Conservation (phyloP, 352 stramenopile species). For the Plasmopara muralis region DNA sequence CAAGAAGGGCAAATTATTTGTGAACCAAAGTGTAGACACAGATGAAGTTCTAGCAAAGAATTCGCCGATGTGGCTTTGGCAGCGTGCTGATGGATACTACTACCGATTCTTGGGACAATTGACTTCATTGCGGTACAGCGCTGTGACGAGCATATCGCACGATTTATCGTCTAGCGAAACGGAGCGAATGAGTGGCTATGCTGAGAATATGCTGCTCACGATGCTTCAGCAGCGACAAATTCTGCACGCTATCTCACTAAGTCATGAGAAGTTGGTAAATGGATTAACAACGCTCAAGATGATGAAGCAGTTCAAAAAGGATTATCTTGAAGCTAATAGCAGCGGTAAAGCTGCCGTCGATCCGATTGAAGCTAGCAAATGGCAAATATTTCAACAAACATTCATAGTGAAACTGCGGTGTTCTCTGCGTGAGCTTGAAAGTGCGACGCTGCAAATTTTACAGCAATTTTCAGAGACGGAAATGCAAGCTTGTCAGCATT, state of each 20-base stretch:
- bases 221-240: constrained; percentile 86
- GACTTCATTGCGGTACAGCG: constrained; percentile 66
- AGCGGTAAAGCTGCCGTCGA: constrained; percentile 5
- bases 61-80: constrained; percentile 73
- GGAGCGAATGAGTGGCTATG: constrained; percentile 83
- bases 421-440: constrained; percentile 60
- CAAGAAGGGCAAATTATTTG: constrained; percentile 15
- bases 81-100: constrained; percentile 84
- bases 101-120: constrained; percentile 84
- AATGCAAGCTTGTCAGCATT: constrained; percentile 15
- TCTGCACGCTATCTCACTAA: constrained; percentile 57
- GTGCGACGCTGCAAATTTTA: constrained; percentile 51
- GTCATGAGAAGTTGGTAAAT: constrained; percentile 63
- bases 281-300: constrained; percentile 43
- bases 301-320: constrained; percentile 38
- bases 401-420: constrained; percentile 36
- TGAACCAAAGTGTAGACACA: too few species aligned
- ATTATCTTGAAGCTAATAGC: constrained; percentile 17
- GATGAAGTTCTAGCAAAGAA: constrained; percentile 34
- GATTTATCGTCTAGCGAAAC: constrained; percentile 80
- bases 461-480: constrained; percentile 20
- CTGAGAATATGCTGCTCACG: constrained; percentile 85
- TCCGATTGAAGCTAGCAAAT: constrained; percentile 33
- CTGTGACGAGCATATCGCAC: constrained; percentile 75
- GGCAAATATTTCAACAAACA: constrained; percentile 49